Conservation (phyloP, 1,284 basidiomycete species). For the Psilocybe mexicana region DNA sequence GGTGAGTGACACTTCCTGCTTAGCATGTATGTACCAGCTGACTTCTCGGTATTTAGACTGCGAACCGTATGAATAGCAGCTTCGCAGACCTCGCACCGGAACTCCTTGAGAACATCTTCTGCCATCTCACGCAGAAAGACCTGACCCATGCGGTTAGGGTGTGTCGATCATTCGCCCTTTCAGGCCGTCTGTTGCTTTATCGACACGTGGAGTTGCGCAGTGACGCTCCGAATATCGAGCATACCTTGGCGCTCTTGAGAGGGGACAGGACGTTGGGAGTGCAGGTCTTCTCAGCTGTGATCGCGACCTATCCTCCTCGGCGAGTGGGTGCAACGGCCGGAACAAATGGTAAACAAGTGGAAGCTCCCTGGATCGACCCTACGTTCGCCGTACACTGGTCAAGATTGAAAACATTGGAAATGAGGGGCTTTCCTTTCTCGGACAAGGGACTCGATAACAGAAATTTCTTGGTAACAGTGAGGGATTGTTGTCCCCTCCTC, state of each 20-base stretch:
- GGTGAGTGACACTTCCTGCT: background rate
- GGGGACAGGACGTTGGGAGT: conserved; percentile 4
- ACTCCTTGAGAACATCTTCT: conserved; percentile 15
- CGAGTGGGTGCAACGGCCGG: background rate
- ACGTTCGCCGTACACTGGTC: conserved; percentile 11
- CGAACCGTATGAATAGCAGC: background rate
- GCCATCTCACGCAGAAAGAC: conserved; percentile 7
- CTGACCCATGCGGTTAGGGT: conserved; percentile 10
- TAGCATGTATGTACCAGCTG: background rate
- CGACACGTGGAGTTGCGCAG: conserved; percentile 12
- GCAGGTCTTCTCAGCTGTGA: conserved; percentile 13
- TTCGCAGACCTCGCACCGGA: conserved; percentile 13
- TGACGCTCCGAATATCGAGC: conserved; percentile 6
- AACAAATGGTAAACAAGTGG: background rate
- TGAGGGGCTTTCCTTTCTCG: conserved; percentile 17
- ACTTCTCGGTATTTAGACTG: too few species aligned
- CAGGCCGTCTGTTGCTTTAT: conserved; percentile 14
- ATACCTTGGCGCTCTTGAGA: conserved; percentile 11
- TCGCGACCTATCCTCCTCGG: conserved; percentile 12
- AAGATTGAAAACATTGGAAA: conserved; percentile 13
- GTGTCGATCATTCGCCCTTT: conserved; percentile 8
- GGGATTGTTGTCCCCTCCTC: conserved; percentile 6
- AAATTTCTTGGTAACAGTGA: conserved; percentile 5
- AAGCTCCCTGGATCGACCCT: conserved; percentile 12
- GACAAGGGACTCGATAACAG: background rate